Percentiles rank a stretch among this genome's conserved stretches.
Evolutionary conservation across 257 asterid genomes (phyloP).

Genomic region (Scutellaria galericulata): DNA sequence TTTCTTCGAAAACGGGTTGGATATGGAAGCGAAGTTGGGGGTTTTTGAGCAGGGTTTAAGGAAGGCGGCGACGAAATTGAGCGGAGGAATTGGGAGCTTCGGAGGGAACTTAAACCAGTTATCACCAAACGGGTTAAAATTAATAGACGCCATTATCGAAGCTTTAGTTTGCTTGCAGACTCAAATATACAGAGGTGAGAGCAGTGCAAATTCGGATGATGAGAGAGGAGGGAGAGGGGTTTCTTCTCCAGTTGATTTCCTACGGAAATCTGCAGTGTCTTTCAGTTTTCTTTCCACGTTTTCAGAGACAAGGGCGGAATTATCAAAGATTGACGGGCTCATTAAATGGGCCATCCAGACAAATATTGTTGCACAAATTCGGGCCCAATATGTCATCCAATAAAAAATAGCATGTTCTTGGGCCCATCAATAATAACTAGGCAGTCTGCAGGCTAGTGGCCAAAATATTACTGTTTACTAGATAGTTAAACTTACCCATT

Average conservation of each 20-base stretch:
- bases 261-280: slow-evolving; percentile 30
- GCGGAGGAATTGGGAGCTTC: slow-evolving; percentile 57
- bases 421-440: not conserved
- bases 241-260: slow-evolving; percentile 30
- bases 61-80: slow-evolving; percentile 48
- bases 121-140: slow-evolving; percentile 73
- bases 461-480: slow-evolving; percentile 24
- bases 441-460: not conserved
- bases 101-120: slow-evolving; percentile 79
- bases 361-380: not conserved
- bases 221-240: slow-evolving; percentile 17
- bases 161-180: not conserved
- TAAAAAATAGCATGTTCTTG: not conserved
- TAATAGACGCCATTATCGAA: slow-evolving; percentile 65
- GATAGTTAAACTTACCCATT: slow-evolving; percentile 18
- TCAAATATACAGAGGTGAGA: slow-evolving; percentile 16
- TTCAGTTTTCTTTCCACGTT: not conserved
- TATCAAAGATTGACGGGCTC: not conserved
- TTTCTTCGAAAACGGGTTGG: slow-evolving; percentile 60
- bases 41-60: slow-evolving; percentile 53
- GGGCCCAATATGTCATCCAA: slow-evolving; percentile 2
- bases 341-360: not conserved
- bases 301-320: not conserved
- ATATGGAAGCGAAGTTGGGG: slow-evolving; percentile 74
- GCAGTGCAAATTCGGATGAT: slow-evolving; percentile 35